phyloP scores from a whole-genome alignment of 768 basidiomycete species.

The Infundibulicybe gibba region DNA sequence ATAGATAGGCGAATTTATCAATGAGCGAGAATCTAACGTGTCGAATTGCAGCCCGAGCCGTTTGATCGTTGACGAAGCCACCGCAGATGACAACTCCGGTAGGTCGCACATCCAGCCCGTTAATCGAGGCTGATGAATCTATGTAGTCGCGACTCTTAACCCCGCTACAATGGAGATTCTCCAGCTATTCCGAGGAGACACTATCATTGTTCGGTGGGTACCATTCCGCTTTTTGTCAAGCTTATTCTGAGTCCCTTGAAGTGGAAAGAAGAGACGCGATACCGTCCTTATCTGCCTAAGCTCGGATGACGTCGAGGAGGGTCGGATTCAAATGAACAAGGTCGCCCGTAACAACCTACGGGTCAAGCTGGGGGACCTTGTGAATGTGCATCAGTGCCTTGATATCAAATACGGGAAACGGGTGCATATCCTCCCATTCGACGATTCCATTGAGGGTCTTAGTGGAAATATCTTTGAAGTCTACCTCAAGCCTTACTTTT shows the following conservation, averaged over 20 bases:
- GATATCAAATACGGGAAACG: slow-evolving; percentile 99
- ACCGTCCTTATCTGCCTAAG: slow-evolving; percentile 96
- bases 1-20: slow-evolving; percentile 1
- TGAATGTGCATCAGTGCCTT: slow-evolving; percentile 91
- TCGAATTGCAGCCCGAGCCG: slow-evolving; percentile 78
- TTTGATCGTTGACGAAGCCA: slow-evolving; percentile 93
- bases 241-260: slow-evolving; percentile 21
- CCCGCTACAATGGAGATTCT: slow-evolving; percentile 96
- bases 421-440: slow-evolving; percentile 94
- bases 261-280: slow-evolving; percentile 96
- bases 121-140: slow-evolving; percentile 10
- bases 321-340: slow-evolving; percentile 98
- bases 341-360: slow-evolving; percentile 99
- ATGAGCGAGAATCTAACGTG: slow-evolving; percentile 11
- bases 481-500: slow-evolving; percentile 98
- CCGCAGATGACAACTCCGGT: slow-evolving; percentile 96
- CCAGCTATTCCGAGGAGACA: slow-evolving; percentile 94
- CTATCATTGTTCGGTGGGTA: slow-evolving; percentile 86
- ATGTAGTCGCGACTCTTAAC: slow-evolving; percentile 87
- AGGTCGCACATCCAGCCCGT: slow-evolving; percentile 14
- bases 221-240: not conserved
- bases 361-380: slow-evolving; percentile 95
- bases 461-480: slow-evolving; percentile 99
- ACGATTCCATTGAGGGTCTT: slow-evolving; percentile 96
- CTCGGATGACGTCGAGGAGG: slow-evolving; percentile 96